Conservation (phyloP, 1,284 basidiomycete species). For the Athelia sp. region DNA sequence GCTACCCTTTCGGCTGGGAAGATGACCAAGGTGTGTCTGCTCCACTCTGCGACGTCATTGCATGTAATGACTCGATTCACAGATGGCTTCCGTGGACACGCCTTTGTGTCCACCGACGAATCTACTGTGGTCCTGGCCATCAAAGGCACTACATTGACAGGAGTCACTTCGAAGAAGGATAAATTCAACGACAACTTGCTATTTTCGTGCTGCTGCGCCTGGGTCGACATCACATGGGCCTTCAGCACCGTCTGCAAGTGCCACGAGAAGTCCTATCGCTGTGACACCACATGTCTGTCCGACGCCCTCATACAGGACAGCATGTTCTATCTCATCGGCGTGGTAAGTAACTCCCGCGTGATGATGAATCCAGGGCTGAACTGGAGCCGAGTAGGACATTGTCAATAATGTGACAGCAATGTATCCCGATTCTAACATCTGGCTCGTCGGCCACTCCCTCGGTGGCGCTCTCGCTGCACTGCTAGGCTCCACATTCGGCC, state of each 20-base stretch:
- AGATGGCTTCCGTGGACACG: slow-evolving; percentile 89
- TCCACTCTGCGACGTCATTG: no score
- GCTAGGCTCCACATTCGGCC: slow-evolving; percentile 89
- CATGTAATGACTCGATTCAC: no score
- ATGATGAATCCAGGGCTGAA: background rate
- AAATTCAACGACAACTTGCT: slow-evolving; percentile 96
- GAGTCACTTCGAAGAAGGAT: slow-evolving; percentile 88
- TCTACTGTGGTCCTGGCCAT: slow-evolving; percentile 86
- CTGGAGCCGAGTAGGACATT: slow-evolving; percentile 44
- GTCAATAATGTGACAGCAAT: slow-evolving; percentile 78
- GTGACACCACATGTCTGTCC: slow-evolving; percentile 81
- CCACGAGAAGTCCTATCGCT: slow-evolving; percentile 66
- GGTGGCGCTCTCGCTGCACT: slow-evolving; percentile 88
- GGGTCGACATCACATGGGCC: slow-evolving; percentile 86
- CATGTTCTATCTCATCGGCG: slow-evolving; percentile 83
- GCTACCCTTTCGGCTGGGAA: slow-evolving; percentile 92
- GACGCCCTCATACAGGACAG: slow-evolving; percentile 85
- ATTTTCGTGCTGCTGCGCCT: slow-evolving; percentile 97
- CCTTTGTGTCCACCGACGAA: slow-evolving; percentile 79
- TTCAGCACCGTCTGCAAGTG: slow-evolving; percentile 87
- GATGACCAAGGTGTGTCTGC: slow-evolving; percentile 32
- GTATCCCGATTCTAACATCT: slow-evolving; percentile 85
- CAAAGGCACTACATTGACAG: slow-evolving; percentile 86
- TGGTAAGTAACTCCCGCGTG: slow-evolving; percentile 42
- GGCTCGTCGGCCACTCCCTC: slow-evolving; percentile 88